Evolutionary conservation across 352 stramenopile genomes (phyloP).

Genomic region (Phytophthora rubi): DNA sequence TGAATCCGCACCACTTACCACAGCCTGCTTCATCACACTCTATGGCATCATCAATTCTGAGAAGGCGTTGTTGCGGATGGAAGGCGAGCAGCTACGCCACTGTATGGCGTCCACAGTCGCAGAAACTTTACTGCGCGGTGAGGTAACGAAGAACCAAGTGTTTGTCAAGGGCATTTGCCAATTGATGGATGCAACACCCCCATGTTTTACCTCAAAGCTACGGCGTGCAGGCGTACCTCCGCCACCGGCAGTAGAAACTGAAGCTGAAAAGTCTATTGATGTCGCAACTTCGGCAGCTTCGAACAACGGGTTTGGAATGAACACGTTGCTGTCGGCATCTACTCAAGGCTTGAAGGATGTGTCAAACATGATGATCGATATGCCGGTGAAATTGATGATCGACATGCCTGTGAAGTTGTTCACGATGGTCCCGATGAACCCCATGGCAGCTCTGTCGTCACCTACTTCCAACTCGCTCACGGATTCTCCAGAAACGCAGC

Average conservation of each 20-base stretch:
- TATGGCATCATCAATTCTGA: slow-evolving; percentile 61
- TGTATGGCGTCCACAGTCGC: slow-evolving; percentile 71
- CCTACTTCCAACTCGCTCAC: slow-evolving; percentile 36
- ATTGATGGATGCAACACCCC: slow-evolving; percentile 70
- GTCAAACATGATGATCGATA: slow-evolving; percentile 72
- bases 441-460: slow-evolving; percentile 39
- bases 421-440: slow-evolving; percentile 36
- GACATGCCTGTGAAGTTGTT: slow-evolving; percentile 44
- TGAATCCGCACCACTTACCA: slow-evolving; percentile 23
- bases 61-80: slow-evolving; percentile 75
- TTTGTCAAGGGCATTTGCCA: slow-evolving; percentile 52
- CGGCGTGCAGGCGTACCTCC: slow-evolving; percentile 43
- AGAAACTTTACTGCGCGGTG: slow-evolving; percentile 49
- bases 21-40: slow-evolving; percentile 44
- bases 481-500: slow-evolving; percentile 38
- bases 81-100: slow-evolving; percentile 70
- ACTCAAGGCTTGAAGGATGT: slow-evolving; percentile 71
- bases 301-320: slow-evolving; percentile 40
- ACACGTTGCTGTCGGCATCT: slow-evolving; percentile 66
- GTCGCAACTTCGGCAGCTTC: not conserved
- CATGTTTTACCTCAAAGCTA: slow-evolving; percentile 63
- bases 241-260: slow-evolving; percentile 1
- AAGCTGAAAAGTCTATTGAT: slow-evolving; percentile 1
- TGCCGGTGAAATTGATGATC: slow-evolving; percentile 71
- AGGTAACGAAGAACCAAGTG: slow-evolving; percentile 25